A percentile compares a stretch with the other conserved stretches of the same genome.
Evolutionary conservation across 2,329 filamentous ascomycete species (phyloP).

Genomic region (Fusarium siculi): DNA sequence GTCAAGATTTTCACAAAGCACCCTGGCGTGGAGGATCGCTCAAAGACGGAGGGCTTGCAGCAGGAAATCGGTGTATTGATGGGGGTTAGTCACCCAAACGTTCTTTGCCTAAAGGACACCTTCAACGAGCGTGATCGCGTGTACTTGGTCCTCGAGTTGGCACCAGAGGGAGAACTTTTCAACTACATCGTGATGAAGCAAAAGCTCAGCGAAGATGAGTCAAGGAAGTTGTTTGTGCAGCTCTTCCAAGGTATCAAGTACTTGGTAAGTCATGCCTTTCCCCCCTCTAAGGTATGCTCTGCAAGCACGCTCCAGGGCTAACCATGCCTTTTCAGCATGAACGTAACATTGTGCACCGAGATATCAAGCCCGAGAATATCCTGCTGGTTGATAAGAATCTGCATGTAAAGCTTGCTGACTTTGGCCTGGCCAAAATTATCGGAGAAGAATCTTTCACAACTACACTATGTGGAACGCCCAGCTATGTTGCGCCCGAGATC

Average conservation of each 20-base stretch:
- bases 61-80: constrained; percentile 97
- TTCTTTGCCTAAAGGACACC: constrained; percentile 93
- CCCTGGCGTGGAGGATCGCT: constrained; percentile 81
- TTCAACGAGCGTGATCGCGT: constrained; percentile 93
- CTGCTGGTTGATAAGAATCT: constrained; percentile 86
- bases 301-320: background rate
- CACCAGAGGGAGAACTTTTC: constrained; percentile 93
- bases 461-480: constrained; percentile 95
- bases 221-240: constrained; percentile 88
- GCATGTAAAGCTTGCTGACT: constrained; percentile 92
- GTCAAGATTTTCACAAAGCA: constrained; percentile 96
- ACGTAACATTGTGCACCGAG: constrained; percentile 94
- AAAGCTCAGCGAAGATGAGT: constrained; percentile 85
- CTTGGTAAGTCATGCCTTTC: constrained; percentile 69
- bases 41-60: constrained; percentile 86
- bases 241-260: constrained; percentile 96
- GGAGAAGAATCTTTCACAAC: constrained; percentile 98
- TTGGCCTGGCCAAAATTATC: constrained; percentile 97
- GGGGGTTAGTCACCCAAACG: constrained; percentile 94
- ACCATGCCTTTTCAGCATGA: constrained; percentile 74
- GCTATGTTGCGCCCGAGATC: constrained; percentile 96
- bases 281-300: background rate
- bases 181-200: constrained; percentile 93
- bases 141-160: constrained; percentile 90
- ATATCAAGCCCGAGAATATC: constrained; percentile 98